Base-by-base conservation (phyloP, 2,329 filamentous ascomycete genomes). In the Ophiostoma triangulosporum region DNA sequence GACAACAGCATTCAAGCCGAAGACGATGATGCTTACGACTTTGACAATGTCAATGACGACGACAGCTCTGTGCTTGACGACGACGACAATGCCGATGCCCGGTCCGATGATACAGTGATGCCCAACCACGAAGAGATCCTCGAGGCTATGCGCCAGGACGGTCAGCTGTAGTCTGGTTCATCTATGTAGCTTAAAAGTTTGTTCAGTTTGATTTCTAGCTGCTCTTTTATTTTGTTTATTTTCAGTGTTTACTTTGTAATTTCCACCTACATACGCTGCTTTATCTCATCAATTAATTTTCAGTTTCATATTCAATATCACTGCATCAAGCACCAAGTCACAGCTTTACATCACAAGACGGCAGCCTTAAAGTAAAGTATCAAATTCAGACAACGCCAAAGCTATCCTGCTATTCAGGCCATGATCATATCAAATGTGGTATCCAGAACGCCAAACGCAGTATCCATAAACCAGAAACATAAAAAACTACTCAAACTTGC, bases 401-500 rank as follows among this genome's bases (percentile, higher is more conserved):
- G 38, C 38, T 24, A 43, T 20, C 20, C 24, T 24, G 20, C 20
- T 24, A 26, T 5, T 11, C 38, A 43, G 38, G 8, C 20, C 38
- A 17, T 24, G 14, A 20, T 20, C 38, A 43, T 43, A 24, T n/a
- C n/a, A 14, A 8, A 24, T 15, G 36, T 8, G 7, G 33, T 15
- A 50, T 6, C 27, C 24, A 33, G 27, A 45, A 45, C 29, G 27
- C 22, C 27, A 48, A 36, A 38, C 20, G n/a, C n/a, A n/a, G n/a
- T n/a, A n/a, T n/a, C n/a, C n/a, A n/a, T n/a, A n/a, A 24, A n/a
- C 1, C 31, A 32, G 6, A 11, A 46, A 7, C 2, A 15, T 12
- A 40, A 27, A 49, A 49, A 36, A 29, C 24, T 55, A 75, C 64
- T 76, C 76, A 65, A 79, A 80, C 58, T 67, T 70, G 7, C 80